These are phyloP conservation scores for Lepidium aucheri DNA, from an alignment of 345 rosid genomes.

Conservation along the genomic window DNA sequence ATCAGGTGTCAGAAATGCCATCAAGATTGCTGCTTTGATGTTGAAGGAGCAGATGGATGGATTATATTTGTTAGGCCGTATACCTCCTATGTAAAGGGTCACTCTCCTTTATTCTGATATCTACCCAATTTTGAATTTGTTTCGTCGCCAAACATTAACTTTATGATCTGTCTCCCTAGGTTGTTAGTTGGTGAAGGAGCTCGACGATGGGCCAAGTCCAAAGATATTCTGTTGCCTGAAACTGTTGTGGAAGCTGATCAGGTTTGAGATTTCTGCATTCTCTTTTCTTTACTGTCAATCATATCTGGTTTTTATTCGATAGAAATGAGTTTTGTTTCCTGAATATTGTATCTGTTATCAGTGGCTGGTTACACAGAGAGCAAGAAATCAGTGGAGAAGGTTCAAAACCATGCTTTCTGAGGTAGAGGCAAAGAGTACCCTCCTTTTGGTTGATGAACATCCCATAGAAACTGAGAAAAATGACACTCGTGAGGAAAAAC, in stretches of 20 bases:
- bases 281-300: neutral
- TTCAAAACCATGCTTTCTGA: slow-evolving; percentile 64
- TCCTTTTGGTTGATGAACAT: slow-evolving; percentile 7
- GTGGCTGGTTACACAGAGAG: slow-evolving; percentile 87
- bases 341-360: slow-evolving; percentile 19
- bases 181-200: slow-evolving; percentile 98
- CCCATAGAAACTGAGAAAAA: slow-evolving; percentile 17
- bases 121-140: neutral
- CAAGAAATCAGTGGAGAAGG: slow-evolving; percentile 65
- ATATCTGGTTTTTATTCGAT: neutral
- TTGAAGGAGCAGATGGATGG: slow-evolving; percentile 70
- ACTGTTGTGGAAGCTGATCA: slow-evolving; percentile 52
- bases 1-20: slow-evolving; percentile 89
- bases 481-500: slow-evolving; percentile 25
- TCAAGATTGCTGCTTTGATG: slow-evolving; percentile 71
- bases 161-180: slow-evolving; percentile 32
- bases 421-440: slow-evolving; percentile 31
- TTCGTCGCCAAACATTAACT: neutral
- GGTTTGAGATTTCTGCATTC: slow-evolving; percentile 36
- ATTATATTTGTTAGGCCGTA: slow-evolving; percentile 66
- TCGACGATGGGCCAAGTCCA: slow-evolving; percentile 61
- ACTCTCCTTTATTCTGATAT: slow-evolving; percentile 1
- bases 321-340: neutral
- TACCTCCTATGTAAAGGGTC: slow-evolving; percentile 76
- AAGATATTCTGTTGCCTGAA: slow-evolving; percentile 43